Evolutionary conservation across 2,329 filamentous ascomycete species (phyloP), one percentile per base, ranked within the genome.

Genomic region (Apiospora pterosperma): DNA sequence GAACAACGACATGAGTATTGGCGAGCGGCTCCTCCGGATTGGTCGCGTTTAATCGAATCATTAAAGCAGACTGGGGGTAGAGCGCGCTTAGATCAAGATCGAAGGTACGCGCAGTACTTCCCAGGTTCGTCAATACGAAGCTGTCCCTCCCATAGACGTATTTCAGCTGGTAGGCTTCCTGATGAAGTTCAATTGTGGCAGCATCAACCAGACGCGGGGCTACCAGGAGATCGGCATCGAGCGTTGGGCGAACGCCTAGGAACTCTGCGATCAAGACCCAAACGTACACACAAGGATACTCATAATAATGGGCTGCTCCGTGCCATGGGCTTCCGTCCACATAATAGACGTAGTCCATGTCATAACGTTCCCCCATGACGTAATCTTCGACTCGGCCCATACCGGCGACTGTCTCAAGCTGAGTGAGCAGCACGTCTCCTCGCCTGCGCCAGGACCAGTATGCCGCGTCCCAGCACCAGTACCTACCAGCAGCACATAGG

Each of bases 381-480:
- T 65, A 67, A 14, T 58, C 65, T 10, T 67, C 63, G 25, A 42
- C 44, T 12, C 31, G 39, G 5, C 63, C 65, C 64, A 65, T 65
- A 10, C 23, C 23, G 23, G 65, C 65, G 3, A 67, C 65, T 12
- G 38, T 39, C 12, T 55, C 28, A 12, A 67, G 64, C 62, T 67
- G 65, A 5, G 23, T 28, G 36, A 60, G 64, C n/a, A 67, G 44
- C 19, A 65, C 21, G 28, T 62, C 59, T 34, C 65, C 59, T 4
- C 59, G 39, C 14, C 62, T 21, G 21, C 48, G 61, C 65, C 63
- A 64, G 44, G 61, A 34, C 65, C 65, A 67, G 36, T 63, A 67
- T 12, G 65, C 65, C 21, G 65, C 65, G 59, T 67, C 65, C 65
- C 65, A 67, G 60, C 42, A 62, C 65, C 65, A 67, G 55, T 67